These are phyloP conservation scores for Novymonas esmeraldas DNA, from an alignment of 208 protist genomes.

Conservation along the genomic window DNA sequence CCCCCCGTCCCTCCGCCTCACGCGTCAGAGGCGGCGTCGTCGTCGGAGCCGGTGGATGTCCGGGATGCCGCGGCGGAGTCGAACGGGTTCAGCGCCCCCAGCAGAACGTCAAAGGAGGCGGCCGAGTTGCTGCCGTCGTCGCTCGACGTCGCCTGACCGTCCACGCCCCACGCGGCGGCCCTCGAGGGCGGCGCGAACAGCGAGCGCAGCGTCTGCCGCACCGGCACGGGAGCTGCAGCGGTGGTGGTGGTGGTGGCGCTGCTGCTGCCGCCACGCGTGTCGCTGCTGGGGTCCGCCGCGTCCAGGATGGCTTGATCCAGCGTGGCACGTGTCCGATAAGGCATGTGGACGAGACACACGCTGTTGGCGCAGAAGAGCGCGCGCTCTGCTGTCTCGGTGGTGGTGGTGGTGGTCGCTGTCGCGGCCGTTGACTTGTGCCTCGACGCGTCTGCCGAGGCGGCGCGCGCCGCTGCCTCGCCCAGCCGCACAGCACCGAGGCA, in stretches of 20 bases:
- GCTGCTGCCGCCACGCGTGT: neutral
- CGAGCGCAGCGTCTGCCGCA: constrained; percentile 7
- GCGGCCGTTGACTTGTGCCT: neutral
- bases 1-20: too few relatives aligned
- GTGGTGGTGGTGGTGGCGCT: neutral
- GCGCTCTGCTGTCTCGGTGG: neutral
- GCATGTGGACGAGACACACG: constrained; percentile 54
- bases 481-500: constrained; percentile 61
- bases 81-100: constrained; percentile 16
- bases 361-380: constrained; percentile 69
- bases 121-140: neutral
- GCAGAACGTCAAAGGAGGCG: constrained; percentile 10
- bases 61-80: too few relatives aligned
- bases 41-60: too few relatives aligned
- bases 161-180: constrained; percentile 1
- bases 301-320: constrained; percentile 27
- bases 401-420: neutral
- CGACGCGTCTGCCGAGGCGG: neutral
- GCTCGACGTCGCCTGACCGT: too few relatives aligned
- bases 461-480: constrained; percentile 1
- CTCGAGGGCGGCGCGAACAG: neutral
- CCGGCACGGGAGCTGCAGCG: neutral
- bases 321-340: constrained; percentile 20
- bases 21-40: too few relatives aligned
- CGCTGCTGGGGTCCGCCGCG: neutral